Evolutionary conservation across 352 stramenopile species (phyloP), one percentile per base, ranked within the genome.

Genomic region (Phytophthora hibernalis): DNA sequence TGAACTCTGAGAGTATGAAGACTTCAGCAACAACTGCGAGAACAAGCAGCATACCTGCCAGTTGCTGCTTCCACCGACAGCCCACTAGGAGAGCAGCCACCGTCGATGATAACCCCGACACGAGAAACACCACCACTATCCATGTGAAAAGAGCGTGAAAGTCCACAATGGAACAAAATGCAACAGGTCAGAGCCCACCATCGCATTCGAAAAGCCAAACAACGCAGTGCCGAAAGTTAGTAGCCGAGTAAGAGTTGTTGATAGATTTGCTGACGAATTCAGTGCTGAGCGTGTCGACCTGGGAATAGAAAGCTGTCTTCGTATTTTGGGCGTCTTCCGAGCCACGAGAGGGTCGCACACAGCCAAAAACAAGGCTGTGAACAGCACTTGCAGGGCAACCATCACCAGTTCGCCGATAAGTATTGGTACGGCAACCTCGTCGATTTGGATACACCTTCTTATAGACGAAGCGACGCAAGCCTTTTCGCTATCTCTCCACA

Each of bases 101-200:
- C 6, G 65, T 20, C 7, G 65, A 31, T n/a, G 66, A 74, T 6
- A 86, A 18, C 2, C 70, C 65, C 2, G 65, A 82, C 16, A 69
- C 21, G 2, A 70, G 55, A 44, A 72, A 63, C 11, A 76, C 26
- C 15, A 65, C 38, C 16, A 85, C 54, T n/a, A 70, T 20, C 68
- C 70, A 77, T 48, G 72, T 74, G 42, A 79, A 61, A 16, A 79
- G 13, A 5, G 26, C 47, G 20, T 56, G 59, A 37, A 53, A 69
- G 43, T 61, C 52, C 35, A 65, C 65, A 58, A 73, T 71, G 33
- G 65, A 68, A 22, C 74, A 82, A 13, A 70, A 10, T 68, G 31
- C 13, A 79, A 50, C 21, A 85, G 31, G 38, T 68, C 42, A 1
- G 62, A 58, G 33, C 68, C 79, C 11, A 60, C 18, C 11, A 71